Evolutionary conservation across 805 yeast species (phyloP).

Genomic region (Jamesozyma lodderae): DNA sequence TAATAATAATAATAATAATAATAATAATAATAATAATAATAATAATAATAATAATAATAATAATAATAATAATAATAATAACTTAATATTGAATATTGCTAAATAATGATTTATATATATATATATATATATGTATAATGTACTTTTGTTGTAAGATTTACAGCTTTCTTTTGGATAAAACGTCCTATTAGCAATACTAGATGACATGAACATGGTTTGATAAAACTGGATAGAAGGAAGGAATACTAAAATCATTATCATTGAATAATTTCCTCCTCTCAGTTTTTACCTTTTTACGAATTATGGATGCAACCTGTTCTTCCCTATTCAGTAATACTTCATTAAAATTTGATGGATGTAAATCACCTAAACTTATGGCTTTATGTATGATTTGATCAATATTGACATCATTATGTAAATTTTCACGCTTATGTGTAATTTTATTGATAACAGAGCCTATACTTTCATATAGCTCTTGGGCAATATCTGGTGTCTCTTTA

Average conservation of each 20-base stretch:
- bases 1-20: no score
- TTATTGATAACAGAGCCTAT: slow-evolving; percentile 3
- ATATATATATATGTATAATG: no score
- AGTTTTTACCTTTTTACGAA: background rate
- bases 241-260: background rate
- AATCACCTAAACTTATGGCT: slow-evolving; percentile 3
- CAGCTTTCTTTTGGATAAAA: background rate
- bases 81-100: no score
- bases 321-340: slow-evolving; percentile 1
- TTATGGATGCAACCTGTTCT: background rate
- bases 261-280: background rate
- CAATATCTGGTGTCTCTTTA: background rate
- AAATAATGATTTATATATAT: no score
- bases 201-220: background rate
- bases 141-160: no score
- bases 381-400: slow-evolving; percentile 4
- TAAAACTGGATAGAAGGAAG: background rate
- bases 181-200: background rate
- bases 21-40: no score
- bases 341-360: slow-evolving; percentile 2
- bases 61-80: no score
- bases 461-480: background rate
- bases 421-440: background rate
- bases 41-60: no score
- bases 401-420: background rate